Conservation (phyloP, 441 rosid species). For the Pelargonium citronellum region DNA sequence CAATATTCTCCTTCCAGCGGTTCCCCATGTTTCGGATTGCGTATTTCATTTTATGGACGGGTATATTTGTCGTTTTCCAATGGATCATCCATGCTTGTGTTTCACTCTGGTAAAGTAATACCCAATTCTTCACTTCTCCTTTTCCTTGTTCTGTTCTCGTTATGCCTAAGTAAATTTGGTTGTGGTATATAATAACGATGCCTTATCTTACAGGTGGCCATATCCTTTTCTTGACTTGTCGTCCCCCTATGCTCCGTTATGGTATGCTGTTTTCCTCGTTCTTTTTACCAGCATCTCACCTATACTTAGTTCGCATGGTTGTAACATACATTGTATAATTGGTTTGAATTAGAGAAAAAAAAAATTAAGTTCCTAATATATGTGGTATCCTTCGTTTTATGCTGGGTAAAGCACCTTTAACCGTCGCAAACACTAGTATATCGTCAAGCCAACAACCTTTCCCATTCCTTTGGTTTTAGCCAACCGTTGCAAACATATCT, state of each 20-base stretch:
- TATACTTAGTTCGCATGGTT: not conserved
- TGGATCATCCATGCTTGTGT: conserved; percentile 85
- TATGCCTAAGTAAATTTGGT: not conserved
- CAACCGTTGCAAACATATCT: conserved; percentile 5
- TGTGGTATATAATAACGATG: conserved; percentile 11
- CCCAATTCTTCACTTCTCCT: not conserved
- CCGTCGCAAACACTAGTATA: too few relatives aligned
- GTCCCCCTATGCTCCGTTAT: conserved; percentile 60
- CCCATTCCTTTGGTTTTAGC: too few relatives aligned
- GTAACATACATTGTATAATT: not conserved
- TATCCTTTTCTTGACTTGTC: conserved; percentile 84
- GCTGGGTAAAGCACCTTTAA: too few relatives aligned
- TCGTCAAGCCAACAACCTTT: not conserved
- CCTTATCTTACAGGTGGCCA: conserved; percentile 69
- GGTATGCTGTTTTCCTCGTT: conserved; percentile 35
- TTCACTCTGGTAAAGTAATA: conserved; percentile 45
- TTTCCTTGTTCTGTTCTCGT: too few relatives aligned
- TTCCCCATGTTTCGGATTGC: conserved; percentile 72
- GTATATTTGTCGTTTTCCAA: conserved; percentile 54
- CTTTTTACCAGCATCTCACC: not conserved
- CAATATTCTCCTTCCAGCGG: conserved; percentile 38
- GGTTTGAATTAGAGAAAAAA: too few relatives aligned
- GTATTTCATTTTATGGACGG: conserved; percentile 68
- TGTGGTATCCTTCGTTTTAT: too few relatives aligned
- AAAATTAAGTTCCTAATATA: too few relatives aligned